A percentile compares a stretch with the other conserved stretches of the same genome.
These are phyloP conservation scores for Aspergillus fructus DNA, from an alignment of 2,329 filamentous ascomycete genomes.

Conservation along the genomic window DNA sequence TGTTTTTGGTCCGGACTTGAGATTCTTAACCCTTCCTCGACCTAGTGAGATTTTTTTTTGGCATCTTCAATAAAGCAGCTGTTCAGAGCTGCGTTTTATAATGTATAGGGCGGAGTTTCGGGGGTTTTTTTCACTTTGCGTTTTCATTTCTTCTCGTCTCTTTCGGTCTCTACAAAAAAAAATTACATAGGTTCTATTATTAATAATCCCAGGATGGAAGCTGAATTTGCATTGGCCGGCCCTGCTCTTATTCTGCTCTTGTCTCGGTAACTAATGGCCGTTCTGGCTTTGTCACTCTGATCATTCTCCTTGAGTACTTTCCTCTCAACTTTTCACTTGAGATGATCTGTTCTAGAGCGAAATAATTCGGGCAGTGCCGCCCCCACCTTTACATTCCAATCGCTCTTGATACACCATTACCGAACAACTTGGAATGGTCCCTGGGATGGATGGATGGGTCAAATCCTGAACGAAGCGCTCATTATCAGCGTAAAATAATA, in stretches of 20 bases:
- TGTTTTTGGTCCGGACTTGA: not conserved
- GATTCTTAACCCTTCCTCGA: not conserved
- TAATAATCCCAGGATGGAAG: not conserved
- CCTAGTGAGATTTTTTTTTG: not conserved
- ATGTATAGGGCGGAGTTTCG: slow-evolving; percentile 3
- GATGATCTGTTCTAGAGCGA: not conserved
- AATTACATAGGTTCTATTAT: not conserved
- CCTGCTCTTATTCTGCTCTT: not conserved
- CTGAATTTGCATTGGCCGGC: not conserved
- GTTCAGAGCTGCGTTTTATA: not conserved
- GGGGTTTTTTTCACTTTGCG: not conserved
- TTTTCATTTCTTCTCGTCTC: not conserved
- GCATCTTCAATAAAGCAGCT: not conserved
- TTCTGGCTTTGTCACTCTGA: not conserved
- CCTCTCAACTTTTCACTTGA: not conserved
- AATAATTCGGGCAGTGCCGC: not conserved
- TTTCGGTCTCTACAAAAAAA: not conserved
- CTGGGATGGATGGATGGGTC: not conserved
- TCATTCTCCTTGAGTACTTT: not conserved
- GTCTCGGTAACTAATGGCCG: not conserved
- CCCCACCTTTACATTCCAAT: too few relatives aligned
- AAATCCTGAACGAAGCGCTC: not conserved
- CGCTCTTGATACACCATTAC: not conserved
- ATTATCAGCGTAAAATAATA: not conserved
- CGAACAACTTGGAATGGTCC: not conserved